Base-by-base conservation (phyloP, 2,329 filamentous ascomycete species). In the Chrysoporthe puriensis region DNA sequence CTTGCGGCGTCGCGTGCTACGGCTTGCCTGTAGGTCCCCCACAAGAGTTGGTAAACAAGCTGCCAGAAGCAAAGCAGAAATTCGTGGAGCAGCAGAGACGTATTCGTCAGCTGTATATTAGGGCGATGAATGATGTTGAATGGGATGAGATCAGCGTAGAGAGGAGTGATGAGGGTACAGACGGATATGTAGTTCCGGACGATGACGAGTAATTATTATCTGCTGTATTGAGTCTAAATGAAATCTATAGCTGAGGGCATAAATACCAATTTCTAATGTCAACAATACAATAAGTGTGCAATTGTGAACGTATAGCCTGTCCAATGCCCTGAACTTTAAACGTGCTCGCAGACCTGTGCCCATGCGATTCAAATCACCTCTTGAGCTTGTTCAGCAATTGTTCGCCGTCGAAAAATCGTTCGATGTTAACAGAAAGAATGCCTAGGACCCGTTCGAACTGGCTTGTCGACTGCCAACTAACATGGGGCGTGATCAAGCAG, bases 401-500 rank as follows among this genome's bases (percentile, higher is more conserved):
- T 40, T 74, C 70, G 1, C 73, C 76, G 1, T 60, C 69, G 5
- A 73, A 69, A 40, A 77, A 62, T 36, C 72, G 70, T 57, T 72
- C 74, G 8, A 78, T 63, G n/a, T 78, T 78, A 13, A 71, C 66
- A 4, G 74, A 63, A 1, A 78, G 68, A 14, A 78, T 67, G 0
- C 71, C 73, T 14, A 72, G 46, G 1, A 75, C 61, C 13, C 76
- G 72, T 5, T 70, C 64, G 58, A 70, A 68, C 52, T 75, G 71
- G 34, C 62, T 70, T 1, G 71, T 71, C 7, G 76, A 76, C 48
- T 73, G 66, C 73, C 77, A 78, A 11, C 74, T 74, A 16, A 80
- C 67, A 65, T 81, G 79, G 3, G 79, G 79, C 9, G 78, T 77
- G 60, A 92, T 84, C 69, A 88, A 82, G 26, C 88, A 81, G 75